Base-by-base conservation (phyloP, 495 filamentous ascomycete species). In the Mytilinidion resinicola region DNA sequence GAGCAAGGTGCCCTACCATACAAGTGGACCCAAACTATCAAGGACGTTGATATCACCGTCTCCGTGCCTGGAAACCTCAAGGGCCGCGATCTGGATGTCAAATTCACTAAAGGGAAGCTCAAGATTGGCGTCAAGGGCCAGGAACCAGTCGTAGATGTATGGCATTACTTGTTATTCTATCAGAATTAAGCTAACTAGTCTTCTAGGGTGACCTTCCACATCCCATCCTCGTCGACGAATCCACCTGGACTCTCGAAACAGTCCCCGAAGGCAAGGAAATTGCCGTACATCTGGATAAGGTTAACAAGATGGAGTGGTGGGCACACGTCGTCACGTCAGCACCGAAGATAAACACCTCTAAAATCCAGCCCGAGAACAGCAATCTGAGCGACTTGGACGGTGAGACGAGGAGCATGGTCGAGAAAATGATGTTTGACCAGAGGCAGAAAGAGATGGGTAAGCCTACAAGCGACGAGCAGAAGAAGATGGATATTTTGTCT, bases 371-470 rank as follows among this genome's bases (percentile, higher is more conserved):
- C 17, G 93, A 98, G 76, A 91, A 88, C 70, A 88, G 83, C 61
- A 93, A 87, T 69, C 75, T 98, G 64, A 80, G 86, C 56, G 93
- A 98, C 74, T 76, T 98, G 57, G 95, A 98, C 69, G 92, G 95
- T 51, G 89, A 96, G 81, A 98, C 93, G 60, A 80, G 93, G 58
- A 78, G 82, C n/a, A 96, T 98, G 92, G 93, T 98, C 42, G 93
- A 98, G 85, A 98, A 98, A 82, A 97, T 98, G 93, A 98, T 98
- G 93, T 98, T 80, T 65, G 93, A 98, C 76, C 93, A 98, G 80
- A 78, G 88, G 46, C 91, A 96, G 80, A 97, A 97, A 83, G 93
- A 96, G 79, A 78, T 82, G 74, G 93, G 93, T 7, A 81, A 85
- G 69, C 86, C 88, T 65, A 89, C 84, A 20, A 93, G 87, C 60